phyloP scores from a whole-genome alignment of 306 rosid species.

The Parietaria judaica region DNA sequence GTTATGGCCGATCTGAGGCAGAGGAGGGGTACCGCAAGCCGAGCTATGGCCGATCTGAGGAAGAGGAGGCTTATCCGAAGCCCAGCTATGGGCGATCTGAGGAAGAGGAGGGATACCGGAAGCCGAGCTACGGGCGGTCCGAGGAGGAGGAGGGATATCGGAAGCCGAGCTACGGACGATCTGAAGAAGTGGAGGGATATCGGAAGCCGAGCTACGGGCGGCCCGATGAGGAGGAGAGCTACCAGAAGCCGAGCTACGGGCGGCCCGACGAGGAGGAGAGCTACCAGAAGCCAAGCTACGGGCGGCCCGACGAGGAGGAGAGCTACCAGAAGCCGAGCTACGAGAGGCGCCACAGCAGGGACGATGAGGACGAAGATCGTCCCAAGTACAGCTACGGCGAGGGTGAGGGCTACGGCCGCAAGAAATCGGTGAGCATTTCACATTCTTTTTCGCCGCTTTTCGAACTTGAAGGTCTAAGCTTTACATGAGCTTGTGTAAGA shows the following conservation, averaged over 20 bases:
- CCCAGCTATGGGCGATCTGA: not conserved
- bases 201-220: constrained; percentile 13
- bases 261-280: constrained; percentile 26
- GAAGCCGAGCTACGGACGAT: constrained; percentile 5
- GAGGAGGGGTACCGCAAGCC: not conserved
- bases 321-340: constrained; percentile 34
- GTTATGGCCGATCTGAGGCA: not conserved
- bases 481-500: no score
- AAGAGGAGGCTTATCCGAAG: constrained; percentile 9
- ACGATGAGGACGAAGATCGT: constrained; percentile 28
- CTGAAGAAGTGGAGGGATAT: constrained; percentile 11
- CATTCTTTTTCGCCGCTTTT: not conserved
- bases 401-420: constrained; percentile 54
- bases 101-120: constrained; percentile 17
- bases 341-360: constrained; percentile 21
- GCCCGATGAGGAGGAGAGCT: constrained; percentile 26
- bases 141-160: constrained; percentile 9
- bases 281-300: constrained; percentile 24
- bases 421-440: constrained; percentile 60
- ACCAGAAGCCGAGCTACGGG: constrained; percentile 21
- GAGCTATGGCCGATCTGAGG: not conserved
- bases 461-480: no score
- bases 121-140: constrained; percentile 1
- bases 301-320: constrained; percentile 26
- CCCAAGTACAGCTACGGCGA: constrained; percentile 36